Evolutionary conservation across 2,329 filamentous ascomycete genomes (phyloP), one percentile per base, ranked within the genome.

Genomic region (Monosporascus cannonballus): DNA sequence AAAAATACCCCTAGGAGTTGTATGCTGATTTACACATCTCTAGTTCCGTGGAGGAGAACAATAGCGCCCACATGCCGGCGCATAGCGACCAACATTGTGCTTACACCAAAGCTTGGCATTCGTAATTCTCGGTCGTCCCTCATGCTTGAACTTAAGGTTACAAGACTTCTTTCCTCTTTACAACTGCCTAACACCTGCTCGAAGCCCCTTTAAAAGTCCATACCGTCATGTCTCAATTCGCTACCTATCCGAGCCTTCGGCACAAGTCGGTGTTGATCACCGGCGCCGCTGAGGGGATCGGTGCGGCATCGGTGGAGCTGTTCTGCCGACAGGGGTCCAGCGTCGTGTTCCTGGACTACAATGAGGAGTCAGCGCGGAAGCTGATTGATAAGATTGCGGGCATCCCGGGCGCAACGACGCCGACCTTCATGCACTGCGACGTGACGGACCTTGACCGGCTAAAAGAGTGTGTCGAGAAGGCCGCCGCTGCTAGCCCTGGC

Each of bases 201-300:
- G 27, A 30, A 11, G 27, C 9, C 9, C 27, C 27, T 30, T 30
- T 30, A 14, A 14, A 11, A 30, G 9, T 4, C 27, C 27, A 30
- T 30, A 11, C 9, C 4, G 3, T 11, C 39, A 46, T 46, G 42
- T 30, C 42, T 46, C 24, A 46, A 25, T 46, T 46, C 50, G 73
- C 73, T 24, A 69, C 61, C 3, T 76, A 76, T 51, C 73, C 72
- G 8, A 74, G 72, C 58, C 61, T 76, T 37, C 62, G 60, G 34
- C 70, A 58, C 61, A 69, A 70, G 56, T 69, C 62, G 2, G 71
- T 78, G 3, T 62, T 77, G 37, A 68, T 78, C 53, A 71, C 73
- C 0, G 75, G 76, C 37, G 76, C 73, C 2, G 75, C 75, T 34
- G 69, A 72, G 51, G 75, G 76, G 14, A 77, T 78, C 51, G 76